These are phyloP conservation scores for Saururus chinensis DNA, from an alignment of 164 flowering plant genomes.

Conservation along the genomic window DNA sequence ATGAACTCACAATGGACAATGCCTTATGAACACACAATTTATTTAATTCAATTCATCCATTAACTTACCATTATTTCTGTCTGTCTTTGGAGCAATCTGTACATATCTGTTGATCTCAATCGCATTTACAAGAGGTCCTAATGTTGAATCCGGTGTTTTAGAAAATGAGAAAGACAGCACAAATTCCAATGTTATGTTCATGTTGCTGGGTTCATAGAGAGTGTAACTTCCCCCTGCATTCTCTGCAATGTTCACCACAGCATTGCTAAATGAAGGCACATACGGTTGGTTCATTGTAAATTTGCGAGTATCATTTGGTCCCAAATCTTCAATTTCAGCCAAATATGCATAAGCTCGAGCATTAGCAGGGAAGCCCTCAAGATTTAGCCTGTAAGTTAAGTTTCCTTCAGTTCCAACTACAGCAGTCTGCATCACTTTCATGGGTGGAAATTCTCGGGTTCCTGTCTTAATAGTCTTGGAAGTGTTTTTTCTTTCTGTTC, in stretches of 20 bases:
- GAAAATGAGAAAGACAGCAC: conserved; percentile 67
- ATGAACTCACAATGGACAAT: background rate
- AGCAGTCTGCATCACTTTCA: conserved; percentile 94
- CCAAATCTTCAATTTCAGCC: conserved; percentile 85
- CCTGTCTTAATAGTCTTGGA: conserved; percentile 35
- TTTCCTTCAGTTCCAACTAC: conserved; percentile 75
- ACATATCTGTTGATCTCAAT: conserved; percentile 79
- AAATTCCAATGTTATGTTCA: conserved; percentile 68
- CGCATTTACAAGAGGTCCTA: conserved; percentile 87
- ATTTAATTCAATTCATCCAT: background rate
- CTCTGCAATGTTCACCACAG: conserved; percentile 80
- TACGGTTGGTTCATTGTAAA: conserved; percentile 62
- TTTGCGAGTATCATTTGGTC: conserved; percentile 57
- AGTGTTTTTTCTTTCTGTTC: conserved; percentile 72
- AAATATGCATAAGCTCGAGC: conserved; percentile 91
- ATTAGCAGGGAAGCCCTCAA: conserved; percentile 87
- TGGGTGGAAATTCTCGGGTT: conserved; percentile 83
- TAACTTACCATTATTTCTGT: conserved; percentile 53
- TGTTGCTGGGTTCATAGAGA: conserved; percentile 87
- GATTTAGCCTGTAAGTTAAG: conserved; percentile 65
- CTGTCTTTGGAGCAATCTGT: conserved; percentile 52
- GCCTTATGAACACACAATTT: background rate
- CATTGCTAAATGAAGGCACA: conserved; percentile 59
- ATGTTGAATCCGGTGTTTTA: conserved; percentile 74
- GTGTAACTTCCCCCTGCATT: conserved; percentile 84